Evolutionary conservation across 1,284 basidiomycete genomes (phyloP), one percentile per base, ranked within the genome.

Genomic region (Malassezia japonica): DNA sequence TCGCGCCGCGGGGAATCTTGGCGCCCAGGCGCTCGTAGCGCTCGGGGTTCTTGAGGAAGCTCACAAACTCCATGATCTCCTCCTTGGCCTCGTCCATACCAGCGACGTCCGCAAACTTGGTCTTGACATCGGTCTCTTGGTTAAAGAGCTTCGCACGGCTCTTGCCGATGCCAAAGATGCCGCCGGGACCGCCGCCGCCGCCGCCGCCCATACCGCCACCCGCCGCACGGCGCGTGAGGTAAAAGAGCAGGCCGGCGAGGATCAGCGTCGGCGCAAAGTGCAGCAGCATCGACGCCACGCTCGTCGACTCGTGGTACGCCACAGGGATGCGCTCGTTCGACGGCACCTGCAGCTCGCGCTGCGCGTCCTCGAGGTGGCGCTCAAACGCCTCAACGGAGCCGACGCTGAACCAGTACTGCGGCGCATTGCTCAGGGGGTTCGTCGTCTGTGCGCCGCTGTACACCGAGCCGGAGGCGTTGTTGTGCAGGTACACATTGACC

Each of bases 21-120:
- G 92, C 94, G 57, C 94, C 92, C 32, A 99, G 81, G 70, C 84
- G 87, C 77, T 96, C 87, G 76, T 96, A 98, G 74, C 86, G 86
- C 38, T 82, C 77, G 6, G 92, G 92, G 62, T 96, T 87, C 78
- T 96, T 96, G 72, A 99, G 79, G 79, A 99, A 98, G 67, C 91
- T 92, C 74, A 99, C 94, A 71, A 98, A 99, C 75, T 99, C 92
- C 88, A 96, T 95, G 65, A 99, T 94, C 78, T 99, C 92, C 77
- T 92, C 87, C 79, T 99, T 99, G 48, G 91, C 92, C 76, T 99
- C 92, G 76, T 99, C 92, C 91, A 96, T 96, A 38, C 92, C 92
- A 24, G 92, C 92, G 20, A 98, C 88, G 73, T 98, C 88, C 75
- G 82, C 83, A 78, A 98, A 98, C 72, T 87, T 87, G 64, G 86